phyloP scores from a whole-genome alignment of 208 protist genomes.

The Willaertia magna region DNA sequence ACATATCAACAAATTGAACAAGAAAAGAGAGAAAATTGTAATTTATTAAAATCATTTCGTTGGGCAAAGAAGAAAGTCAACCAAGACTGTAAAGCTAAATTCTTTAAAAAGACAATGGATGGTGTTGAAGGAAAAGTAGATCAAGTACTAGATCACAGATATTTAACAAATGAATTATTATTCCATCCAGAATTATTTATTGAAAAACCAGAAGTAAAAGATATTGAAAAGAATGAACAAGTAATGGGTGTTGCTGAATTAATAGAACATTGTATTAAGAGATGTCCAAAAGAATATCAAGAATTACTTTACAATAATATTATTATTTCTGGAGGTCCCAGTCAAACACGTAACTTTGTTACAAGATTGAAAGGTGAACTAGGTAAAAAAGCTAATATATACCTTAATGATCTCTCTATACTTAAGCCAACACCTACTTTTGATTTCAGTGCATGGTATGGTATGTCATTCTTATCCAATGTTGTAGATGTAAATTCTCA shows the following conservation, averaged over 20 bases:
- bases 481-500: background rate
- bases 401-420: background rate
- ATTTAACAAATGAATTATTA: background rate
- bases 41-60: background rate
- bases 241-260: background rate
- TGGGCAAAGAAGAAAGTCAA: background rate
- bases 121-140: background rate
- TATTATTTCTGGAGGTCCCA: background rate
- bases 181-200: background rate
- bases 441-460: background rate
- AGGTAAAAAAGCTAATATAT: background rate
- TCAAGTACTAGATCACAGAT: background rate
- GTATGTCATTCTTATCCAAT: background rate
- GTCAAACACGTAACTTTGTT: background rate
- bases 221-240: background rate
- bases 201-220: background rate
- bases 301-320: background rate
- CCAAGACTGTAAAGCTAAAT: background rate
- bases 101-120: background rate
- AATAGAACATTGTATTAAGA: background rate
- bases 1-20: background rate
- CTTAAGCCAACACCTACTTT: background rate
- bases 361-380: background rate
- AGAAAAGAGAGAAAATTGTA: background rate
- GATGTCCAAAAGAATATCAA: background rate